Conservation (phyloP, 2,329 filamentous ascomycete species). For the Fusarium buharicum region DNA sequence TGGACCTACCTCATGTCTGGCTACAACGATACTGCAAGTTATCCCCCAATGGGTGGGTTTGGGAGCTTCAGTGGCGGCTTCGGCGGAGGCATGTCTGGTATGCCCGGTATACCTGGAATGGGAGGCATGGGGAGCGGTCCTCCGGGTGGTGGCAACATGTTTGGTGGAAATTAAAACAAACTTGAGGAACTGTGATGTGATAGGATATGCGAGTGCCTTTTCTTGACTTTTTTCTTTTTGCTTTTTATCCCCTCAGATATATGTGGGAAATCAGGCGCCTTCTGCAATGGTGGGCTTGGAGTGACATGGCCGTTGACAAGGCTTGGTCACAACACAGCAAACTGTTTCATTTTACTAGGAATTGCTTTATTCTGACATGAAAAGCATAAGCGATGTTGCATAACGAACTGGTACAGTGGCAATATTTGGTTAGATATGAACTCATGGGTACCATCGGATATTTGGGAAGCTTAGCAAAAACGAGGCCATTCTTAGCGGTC, state of each 20-base stretch:
- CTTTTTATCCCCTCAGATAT: background rate
- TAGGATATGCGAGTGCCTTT: conserved; percentile 3
- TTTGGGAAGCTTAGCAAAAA: no score
- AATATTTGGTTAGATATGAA: no score
- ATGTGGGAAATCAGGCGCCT: background rate
- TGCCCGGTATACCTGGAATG: conserved; percentile 36
- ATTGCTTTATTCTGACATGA: no score
- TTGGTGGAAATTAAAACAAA: conserved; percentile 39
- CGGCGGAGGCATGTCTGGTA: conserved; percentile 41
- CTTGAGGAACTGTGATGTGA: conserved; percentile 5
- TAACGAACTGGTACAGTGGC: no score
- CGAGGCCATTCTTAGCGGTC: no score
- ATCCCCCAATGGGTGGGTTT: conserved; percentile 46
- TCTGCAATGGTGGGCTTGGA: background rate
- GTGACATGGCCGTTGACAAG: background rate
- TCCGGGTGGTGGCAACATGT: conserved; percentile 43
- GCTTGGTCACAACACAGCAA: background rate
- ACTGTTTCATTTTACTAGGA: no score
- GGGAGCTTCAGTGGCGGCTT: conserved; percentile 43
- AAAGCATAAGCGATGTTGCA: no score
- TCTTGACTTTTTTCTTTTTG: background rate
- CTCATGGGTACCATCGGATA: no score
- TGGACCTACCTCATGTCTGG: conserved; percentile 61
- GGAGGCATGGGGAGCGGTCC: conserved; percentile 33
- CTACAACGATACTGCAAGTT: conserved; percentile 51